Evolutionary conservation across 1,284 basidiomycete genomes (phyloP).

Genomic region (Taiwanofungus camphoratus): DNA sequence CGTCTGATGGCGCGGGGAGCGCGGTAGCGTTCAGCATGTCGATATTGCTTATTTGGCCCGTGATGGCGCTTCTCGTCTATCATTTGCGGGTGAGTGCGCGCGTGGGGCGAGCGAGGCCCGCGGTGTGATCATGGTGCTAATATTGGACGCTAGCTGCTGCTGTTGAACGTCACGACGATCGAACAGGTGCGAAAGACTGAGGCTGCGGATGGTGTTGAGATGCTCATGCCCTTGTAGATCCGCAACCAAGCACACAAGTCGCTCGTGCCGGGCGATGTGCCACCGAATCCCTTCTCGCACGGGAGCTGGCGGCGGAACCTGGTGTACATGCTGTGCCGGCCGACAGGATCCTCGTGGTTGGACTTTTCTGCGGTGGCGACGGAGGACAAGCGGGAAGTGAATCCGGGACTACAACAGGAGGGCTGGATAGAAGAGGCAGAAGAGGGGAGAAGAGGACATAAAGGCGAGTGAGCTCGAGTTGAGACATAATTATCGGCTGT

Average conservation of each 20-base stretch:
- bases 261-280: constrained; percentile 51
- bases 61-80: constrained; percentile 73
- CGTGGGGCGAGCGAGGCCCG: constrained; percentile 1
- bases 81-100: constrained; percentile 70
- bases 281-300: constrained; percentile 76
- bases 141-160: constrained; percentile 50
- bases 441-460: constrained; percentile 19
- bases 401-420: constrained; percentile 42
- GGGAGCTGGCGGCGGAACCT: constrained; percentile 67
- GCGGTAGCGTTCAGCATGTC: constrained; percentile 73
- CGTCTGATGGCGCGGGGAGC: constrained; percentile 58
- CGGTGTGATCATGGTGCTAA: neutral
- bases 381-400: constrained; percentile 63
- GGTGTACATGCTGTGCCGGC: constrained; percentile 64
- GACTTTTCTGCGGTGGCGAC: constrained; percentile 48
- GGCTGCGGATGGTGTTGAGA: neutral
- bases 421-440: constrained; percentile 19
- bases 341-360: constrained; percentile 67
- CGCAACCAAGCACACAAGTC: constrained; percentile 75
- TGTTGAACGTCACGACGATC: constrained; percentile 87
- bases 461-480: constrained; percentile 14
- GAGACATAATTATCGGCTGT: neutral
- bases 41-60: constrained; percentile 72
- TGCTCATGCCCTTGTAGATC: constrained; percentile 38
- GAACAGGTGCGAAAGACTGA: constrained; percentile 64